A percentile compares a stretch with the other conserved stretches of the same genome.
Conservation (phyloP, 257 asterid genomes). For the Gynochthodes officinalis region DNA sequence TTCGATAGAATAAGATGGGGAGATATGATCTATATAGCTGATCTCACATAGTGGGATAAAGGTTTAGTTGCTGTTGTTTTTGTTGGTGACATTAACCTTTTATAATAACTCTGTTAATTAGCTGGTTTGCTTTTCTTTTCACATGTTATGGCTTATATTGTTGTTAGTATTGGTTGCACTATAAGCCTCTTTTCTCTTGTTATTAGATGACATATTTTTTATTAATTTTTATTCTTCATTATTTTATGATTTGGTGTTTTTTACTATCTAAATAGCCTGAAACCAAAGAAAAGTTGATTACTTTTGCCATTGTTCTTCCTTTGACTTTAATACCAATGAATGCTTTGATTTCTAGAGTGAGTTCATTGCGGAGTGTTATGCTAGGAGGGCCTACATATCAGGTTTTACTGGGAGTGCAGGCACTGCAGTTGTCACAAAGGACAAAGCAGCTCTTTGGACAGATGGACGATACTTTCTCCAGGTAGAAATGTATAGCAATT, state of each 20-base stretch:
- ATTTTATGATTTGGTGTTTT: too few relatives aligned
- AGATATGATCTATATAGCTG: too few relatives aligned
- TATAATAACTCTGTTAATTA: not conserved
- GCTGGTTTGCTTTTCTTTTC: not conserved
- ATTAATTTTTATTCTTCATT: too few relatives aligned
- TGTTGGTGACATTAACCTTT: too few relatives aligned
- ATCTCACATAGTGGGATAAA: too few relatives aligned
- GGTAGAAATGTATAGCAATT: constrained; percentile 36
- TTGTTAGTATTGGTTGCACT: not conserved
- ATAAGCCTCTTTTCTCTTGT: not conserved
- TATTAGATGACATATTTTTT: too few relatives aligned
- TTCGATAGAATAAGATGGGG: too few relatives aligned
- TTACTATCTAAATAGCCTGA: not conserved
- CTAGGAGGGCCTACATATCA: constrained; percentile 84
- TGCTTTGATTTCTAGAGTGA: constrained; percentile 64
- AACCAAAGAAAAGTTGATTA: not conserved
- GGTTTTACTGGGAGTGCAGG: constrained; percentile 99
- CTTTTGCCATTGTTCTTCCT: not conserved
- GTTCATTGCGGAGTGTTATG: constrained; percentile 89
- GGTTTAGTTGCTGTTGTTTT: too few relatives aligned
- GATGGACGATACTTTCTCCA: constrained; percentile 96
- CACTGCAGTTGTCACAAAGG: constrained; percentile 92
- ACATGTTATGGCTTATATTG: not conserved
- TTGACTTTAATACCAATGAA: constrained; percentile 15
- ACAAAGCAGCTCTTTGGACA: constrained; percentile 97